A percentile compares a stretch with the other conserved stretches of the same genome.
Evolutionary conservation across 2,329 filamentous ascomycete genomes (phyloP).

Genomic region (Sporothrix humicola): DNA sequence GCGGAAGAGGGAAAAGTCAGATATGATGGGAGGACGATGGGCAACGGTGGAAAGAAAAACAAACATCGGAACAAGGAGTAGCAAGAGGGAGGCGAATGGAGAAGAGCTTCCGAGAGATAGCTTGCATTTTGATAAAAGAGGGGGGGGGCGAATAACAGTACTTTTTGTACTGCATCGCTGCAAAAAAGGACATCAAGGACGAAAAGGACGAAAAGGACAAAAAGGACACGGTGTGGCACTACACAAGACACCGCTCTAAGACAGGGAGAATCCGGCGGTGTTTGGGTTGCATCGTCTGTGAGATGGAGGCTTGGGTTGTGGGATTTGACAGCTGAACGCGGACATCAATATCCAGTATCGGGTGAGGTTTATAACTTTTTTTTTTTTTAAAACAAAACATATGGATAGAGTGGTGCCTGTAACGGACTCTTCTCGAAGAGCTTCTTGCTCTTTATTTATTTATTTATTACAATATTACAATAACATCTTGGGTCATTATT

Average conservation of each 20-base stretch:
- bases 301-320: neutral
- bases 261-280: neutral
- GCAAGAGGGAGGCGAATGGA: neutral
- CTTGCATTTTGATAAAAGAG: neutral
- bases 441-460: no score
- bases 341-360: neutral
- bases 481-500: no score
- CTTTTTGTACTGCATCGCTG: neutral
- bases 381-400: no score
- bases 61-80: neutral
- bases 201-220: no score
- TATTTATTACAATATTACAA: no score
- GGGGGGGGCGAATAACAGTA: neutral
- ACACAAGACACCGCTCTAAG: neutral
- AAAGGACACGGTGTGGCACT: no score
- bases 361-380: no score
- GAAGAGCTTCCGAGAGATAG: neutral
- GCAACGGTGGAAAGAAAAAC: neutral
- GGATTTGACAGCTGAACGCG: neutral
- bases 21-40: neutral
- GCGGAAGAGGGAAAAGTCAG: neutral
- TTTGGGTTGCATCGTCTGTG: slow-evolving; percentile 1
- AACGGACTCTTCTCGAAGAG: no score
- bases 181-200: neutral
- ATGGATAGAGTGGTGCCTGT: no score